Base-by-base conservation (phyloP, 345 rosid species). In the Pistacia integerrima region DNA sequence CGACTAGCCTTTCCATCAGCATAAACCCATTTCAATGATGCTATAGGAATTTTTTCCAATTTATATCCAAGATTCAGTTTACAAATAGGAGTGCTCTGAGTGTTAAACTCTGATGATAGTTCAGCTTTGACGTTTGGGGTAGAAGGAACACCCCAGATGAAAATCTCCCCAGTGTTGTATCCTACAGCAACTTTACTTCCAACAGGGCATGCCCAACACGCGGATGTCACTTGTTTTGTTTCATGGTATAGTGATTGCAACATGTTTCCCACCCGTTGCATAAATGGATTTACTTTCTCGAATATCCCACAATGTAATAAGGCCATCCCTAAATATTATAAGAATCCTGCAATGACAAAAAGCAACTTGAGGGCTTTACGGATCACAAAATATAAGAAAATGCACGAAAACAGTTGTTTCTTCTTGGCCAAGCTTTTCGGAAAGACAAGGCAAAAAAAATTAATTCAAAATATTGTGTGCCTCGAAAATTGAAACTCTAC, bases 31-130 rank as follows among this genome's bases (percentile, higher is more conserved):
- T 84, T 91, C 66, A 95, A 77, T 44, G 88, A 87, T 71, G 84
- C 52, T 81, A 95, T 93, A 1, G 97, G 91, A 79, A 80, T 82
- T 61, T 92, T 93, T 35, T 95, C 98, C 71, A 86, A 74, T 79
- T 87, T 93, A 76, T 84, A 95, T 28, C 97, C 97, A n/a, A 95
- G 90, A 85, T 93, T 91, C 52, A 95, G 90, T 83, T 93, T 95
- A 74, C 84, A 86, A 13, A 79, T 41, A 49, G 92, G 94, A 70
- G 84, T 55, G 68, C 59, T 79, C 70, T 83, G 91, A 67, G 77
- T 73, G 75, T 80, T 74, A 51, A 66, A 76, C 55, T 89, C 94
- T 16, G 81, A 20, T 4, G 88, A 74, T 61, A 36, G 17, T 74
- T 85, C 93, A 18, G 67, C 67, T 61, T 78, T 87, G 72, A 81